Evolutionary conservation across 306 rosid genomes (phyloP), one percentile per base, ranked within the genome.

Genomic region (Ormosia semicastrata): DNA sequence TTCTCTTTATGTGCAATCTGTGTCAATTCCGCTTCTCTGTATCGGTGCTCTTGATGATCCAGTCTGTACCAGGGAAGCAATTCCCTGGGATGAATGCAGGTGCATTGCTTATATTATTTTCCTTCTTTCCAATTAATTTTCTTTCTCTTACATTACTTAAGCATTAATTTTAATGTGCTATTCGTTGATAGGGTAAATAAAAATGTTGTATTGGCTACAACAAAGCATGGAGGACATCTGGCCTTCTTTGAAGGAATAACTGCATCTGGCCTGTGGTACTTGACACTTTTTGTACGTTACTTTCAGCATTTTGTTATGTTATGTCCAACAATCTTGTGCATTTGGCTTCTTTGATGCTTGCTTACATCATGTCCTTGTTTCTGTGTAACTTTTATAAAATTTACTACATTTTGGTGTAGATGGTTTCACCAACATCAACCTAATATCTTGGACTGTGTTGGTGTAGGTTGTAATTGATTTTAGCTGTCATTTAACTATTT

Each of bases 41-140:
- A 85, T 95, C 76, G 90, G 87, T 93, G 96, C 97, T 79, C 90
- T 95, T 88, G 98, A 95, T 84, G 99, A 95, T 87, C 99, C 99
- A 53, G 80, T 95, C 70, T 95, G 99, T 88, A 93, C 97, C 71
- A 90, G 77, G 85, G 99, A 95, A 90, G 98, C 98, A 87, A 95
- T 95, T 91, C 99, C 98, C 29, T 93, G 97, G 99, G 98, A 95
- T 88, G 99, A 95, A 88, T 95, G 99, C 97, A 95, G 99, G 99
- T 91, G 54, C 2, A 66, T 63, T 75, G 79, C 85, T 83, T 75
- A n/a, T 80, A 49, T 54, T 80, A 40, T 72, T 13, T 52, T 40
- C 66, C 49, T 18, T 12, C 5, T 34, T 66, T 64, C 67, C 15
- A 36, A 62, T 66, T 84, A 69, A 17, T 79, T 79, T 72, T 33